Evolutionary conservation across 768 basidiomycete genomes (phyloP), one percentile per base, ranked within the genome.

Genomic region (Tricholoma sp.): DNA sequence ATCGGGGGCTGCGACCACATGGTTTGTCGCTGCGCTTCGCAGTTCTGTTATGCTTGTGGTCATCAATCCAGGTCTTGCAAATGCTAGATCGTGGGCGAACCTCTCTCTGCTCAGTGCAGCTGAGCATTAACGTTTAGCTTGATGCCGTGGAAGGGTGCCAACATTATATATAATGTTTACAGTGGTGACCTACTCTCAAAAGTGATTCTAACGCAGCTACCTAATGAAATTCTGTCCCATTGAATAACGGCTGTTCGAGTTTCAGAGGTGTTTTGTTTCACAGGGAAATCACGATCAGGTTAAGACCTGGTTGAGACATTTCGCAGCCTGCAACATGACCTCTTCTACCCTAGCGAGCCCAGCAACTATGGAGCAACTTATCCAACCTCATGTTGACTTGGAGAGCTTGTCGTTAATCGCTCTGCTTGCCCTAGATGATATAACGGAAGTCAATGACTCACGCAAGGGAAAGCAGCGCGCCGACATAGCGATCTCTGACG

Each of bases 41-140:
- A 88, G 59, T 87, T 88, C 66, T 88, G 86, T 61, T 87, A 89
- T 63, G 50, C 83, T 8, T 89, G 88, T 63, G 80, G 81, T 0
- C 76, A 65, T 29, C 71, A 57, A 9, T 89, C 87, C 87, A 87
- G 83, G 68, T 75, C 68, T 0, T 91, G 88, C 55, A 4, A 1
- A 0, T 89, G 88, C 57, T 49, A 10, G 17, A 32, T 32, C 29
- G 47, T 32, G 28, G 28, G 4, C 17, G 6, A 41, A n/a, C n/a
- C 15, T 6, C 15, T 13, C 15, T 6, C 15, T 13, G 39, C 4
- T 17, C 37, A 17, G n/a, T 13, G n/a, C 15, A 34, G 39, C 17
- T 41, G 39, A 6, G 39, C 39, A 24, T 24, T 4, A 24, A 24
- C 24, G 24, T 1, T 24, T 24, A 24, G 24, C 24, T 24, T 4